Conservation (phyloP, 2,329 filamentous ascomycete species). For the Colletotrichum liriopes region DNA sequence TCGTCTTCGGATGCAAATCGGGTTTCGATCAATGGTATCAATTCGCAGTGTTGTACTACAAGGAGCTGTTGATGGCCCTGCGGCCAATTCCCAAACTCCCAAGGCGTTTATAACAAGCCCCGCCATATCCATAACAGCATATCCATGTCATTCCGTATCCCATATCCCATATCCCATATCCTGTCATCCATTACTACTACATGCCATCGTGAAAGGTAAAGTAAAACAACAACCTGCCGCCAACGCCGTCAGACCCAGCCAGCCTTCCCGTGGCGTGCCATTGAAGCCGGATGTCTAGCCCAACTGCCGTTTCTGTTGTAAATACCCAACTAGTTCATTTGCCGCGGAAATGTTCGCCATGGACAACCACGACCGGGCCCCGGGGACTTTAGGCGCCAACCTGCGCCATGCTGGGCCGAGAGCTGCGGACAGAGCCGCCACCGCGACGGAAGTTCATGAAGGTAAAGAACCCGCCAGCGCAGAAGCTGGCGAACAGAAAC, state of each 20-base stretch:
- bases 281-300: not conserved
- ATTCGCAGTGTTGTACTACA: slow-evolving; percentile 8
- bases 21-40: slow-evolving; percentile 11
- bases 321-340: not conserved
- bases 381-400: slow-evolving; percentile 61
- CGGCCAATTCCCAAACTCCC: slow-evolving; percentile 2
- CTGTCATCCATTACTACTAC: slow-evolving; percentile 34
- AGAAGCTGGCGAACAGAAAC: slow-evolving; percentile 80
- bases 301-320: not conserved
- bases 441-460: slow-evolving; percentile 68
- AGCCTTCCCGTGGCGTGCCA: slow-evolving; percentile 7
- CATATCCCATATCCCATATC: slow-evolving; percentile 10
- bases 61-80: slow-evolving; percentile 12
- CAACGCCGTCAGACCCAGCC: slow-evolving; percentile 28
- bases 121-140: slow-evolving; percentile 30
- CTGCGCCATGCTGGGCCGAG: slow-evolving; percentile 71
- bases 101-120: not conserved
- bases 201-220: slow-evolving; percentile 37
- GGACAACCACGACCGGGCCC: not conserved
- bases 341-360: not conserved
- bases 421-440: slow-evolving; percentile 59
- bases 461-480: slow-evolving; percentile 70
- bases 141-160: slow-evolving; percentile 33
- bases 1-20: too few species aligned
- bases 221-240: slow-evolving; percentile 28